These are phyloP conservation scores for Spathaspora sp. DNA, from an alignment of 1,139 yeast genomes.

Conservation along the genomic window DNA sequence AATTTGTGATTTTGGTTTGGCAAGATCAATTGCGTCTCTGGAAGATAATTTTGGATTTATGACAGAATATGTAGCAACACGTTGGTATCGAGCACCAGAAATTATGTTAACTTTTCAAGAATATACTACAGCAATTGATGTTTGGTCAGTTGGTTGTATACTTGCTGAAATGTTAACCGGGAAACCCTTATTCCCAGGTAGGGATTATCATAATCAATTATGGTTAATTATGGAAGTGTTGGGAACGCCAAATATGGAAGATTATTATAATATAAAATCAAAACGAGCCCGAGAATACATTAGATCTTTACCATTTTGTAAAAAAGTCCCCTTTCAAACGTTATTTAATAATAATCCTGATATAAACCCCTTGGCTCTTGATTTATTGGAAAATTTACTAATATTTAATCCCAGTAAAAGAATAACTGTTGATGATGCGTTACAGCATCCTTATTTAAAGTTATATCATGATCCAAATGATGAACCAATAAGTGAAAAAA, in stretches of 20 bases:
- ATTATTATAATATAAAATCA: conserved; percentile 56
- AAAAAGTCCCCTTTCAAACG: conserved; percentile 42
- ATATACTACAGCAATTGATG: conserved; percentile 70
- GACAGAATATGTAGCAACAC: conserved; percentile 77
- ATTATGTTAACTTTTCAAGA: conserved; percentile 69
- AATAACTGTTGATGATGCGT: conserved; percentile 63
- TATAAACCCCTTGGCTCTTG: conserved; percentile 59
- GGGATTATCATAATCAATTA: conserved; percentile 68
- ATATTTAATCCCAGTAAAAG: conserved; percentile 66
- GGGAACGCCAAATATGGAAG: conserved; percentile 65
- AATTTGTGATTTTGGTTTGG: conserved; percentile 59
- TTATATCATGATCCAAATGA: conserved; percentile 71
- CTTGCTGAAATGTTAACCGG: conserved; percentile 65
- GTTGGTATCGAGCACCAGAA: conserved; percentile 83
- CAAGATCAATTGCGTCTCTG: conserved; percentile 37
- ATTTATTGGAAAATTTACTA: conserved; percentile 56
- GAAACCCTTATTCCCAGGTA: conserved; percentile 76
- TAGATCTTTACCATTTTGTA: conserved; percentile 54
- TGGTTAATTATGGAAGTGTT: conserved; percentile 58
- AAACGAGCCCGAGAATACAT: conserved; percentile 64
- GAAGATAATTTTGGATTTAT: conserved; percentile 36
- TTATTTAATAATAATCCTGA: conserved; percentile 37
- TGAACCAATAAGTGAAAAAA: conserved; percentile 62
- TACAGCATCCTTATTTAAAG: conserved; percentile 63
- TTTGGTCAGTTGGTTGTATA: conserved; percentile 82